phyloP scores from a whole-genome alignment of 495 filamentous ascomycete species.

The Penicillium waksmanii region DNA sequence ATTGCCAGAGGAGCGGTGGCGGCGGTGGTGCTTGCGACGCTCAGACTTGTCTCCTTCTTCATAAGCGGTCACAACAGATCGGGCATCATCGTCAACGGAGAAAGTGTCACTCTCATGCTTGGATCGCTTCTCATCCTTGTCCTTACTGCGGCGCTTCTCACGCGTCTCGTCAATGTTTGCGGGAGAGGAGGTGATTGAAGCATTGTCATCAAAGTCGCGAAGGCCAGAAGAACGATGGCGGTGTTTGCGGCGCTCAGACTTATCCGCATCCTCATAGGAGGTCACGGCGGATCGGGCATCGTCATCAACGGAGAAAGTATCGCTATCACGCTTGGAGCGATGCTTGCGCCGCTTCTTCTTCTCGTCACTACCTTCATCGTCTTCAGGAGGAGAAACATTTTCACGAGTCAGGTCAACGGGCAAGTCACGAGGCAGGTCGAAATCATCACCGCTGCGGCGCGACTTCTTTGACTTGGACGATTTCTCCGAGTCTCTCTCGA shows the following conservation, averaged over 20 bases:
- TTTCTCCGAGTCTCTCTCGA: conserved; percentile 20
- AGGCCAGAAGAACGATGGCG: conserved; percentile 31
- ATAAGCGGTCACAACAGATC: conserved; percentile 25
- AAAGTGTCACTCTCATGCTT: neutral
- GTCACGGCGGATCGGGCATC: conserved; percentile 10
- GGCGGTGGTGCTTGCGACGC: conserved; percentile 27
- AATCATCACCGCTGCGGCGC: conserved; percentile 27
- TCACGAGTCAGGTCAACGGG: neutral
- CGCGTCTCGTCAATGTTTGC: conserved; percentile 31
- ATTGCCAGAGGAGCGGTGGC: conserved; percentile 30
- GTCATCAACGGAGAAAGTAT: conserved; percentile 19
- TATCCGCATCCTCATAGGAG: conserved; percentile 24
- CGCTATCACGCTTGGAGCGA: conserved; percentile 38
- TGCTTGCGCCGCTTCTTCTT: conserved; percentile 32
- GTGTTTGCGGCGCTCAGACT: conserved; percentile 30
- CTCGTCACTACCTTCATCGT: conserved; percentile 20
- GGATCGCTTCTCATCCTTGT: conserved; percentile 15
- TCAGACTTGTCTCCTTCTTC: conserved; percentile 20
- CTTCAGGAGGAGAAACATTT: neutral
- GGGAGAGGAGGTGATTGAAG: conserved; percentile 42
- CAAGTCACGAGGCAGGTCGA: conserved; percentile 19
- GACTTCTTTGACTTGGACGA: conserved; percentile 27
- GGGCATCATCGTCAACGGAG: conserved; percentile 2
- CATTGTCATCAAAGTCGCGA: conserved; percentile 32
- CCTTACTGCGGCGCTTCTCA: conserved; percentile 36